Evolutionary conservation across 768 basidiomycete species (phyloP), one percentile per base, ranked within the genome.

Genomic region (Galerina sulciceps): DNA sequence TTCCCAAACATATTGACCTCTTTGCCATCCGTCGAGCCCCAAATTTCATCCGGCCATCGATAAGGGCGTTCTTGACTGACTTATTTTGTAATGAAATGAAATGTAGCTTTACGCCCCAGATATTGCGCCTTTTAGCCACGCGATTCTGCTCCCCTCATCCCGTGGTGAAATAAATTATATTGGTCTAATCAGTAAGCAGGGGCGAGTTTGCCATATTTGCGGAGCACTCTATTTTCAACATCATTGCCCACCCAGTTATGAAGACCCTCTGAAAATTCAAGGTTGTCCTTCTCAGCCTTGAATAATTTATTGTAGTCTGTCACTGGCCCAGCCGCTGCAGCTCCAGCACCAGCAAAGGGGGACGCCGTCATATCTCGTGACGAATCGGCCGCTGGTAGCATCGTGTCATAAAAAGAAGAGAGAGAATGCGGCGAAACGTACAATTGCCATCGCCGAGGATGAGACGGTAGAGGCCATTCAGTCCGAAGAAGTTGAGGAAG

Each of bases 401-500:
- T 48, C 34, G 44, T 49, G 41, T 46, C 31, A 35, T 40, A 55
- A 31, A 26, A 57, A 49, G 41, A 41, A 48, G 53, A 45, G 44
- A 51, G 37, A 20, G 22, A 61, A 45, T 55, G 34, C 42, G 13
- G 3, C 55, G 59, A 53, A 45, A 76, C 88, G 67, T 63, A 96
- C 96, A 84, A 67, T 96, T 94, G 54, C 96, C 94, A 40, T 83
- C 83, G 9, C 95, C 96, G 59, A 99, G 87, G 58, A 99, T 85
- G 59, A 99, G 87, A 48, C 90, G 91, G 79, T 99, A 99, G 15
- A 99, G 75, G 15, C 95, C 96, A 69, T 98, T 98, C 61, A 99
- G 76, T 53, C 96, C 96, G 74, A 99, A 99, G 76, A 98, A 93
- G 79, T 98, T 99, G 67, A 99, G 86, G 76, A 99, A 99, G 76